Evolutionary conservation across 805 yeast genomes (phyloP), one percentile per base, ranked within the genome.

Genomic region (Ogataea populi-albae): DNA sequence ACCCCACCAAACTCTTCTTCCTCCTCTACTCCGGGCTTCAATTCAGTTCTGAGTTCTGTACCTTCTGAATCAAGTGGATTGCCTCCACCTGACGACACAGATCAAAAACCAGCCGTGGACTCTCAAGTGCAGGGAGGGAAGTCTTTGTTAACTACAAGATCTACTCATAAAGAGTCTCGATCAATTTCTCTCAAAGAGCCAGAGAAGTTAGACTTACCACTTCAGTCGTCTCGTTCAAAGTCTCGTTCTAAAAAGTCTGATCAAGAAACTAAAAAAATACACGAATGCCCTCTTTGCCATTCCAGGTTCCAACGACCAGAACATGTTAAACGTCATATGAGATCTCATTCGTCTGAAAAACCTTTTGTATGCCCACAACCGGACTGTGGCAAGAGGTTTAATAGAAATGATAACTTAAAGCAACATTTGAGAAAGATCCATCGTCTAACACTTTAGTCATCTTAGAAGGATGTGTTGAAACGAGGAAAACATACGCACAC

Each of bases 281-380:
- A 80, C 55, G 68, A 68, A 45, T 80, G 87, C 59, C 84, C 84
- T 2, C 54, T 78, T 26, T 79, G 86, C 52, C 75, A 72, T 31
- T 68, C 77, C 25, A 59, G 72, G 33, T 79, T 79, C 64, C 86
- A 79, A 54, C 59, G 84, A 45, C 83, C 87, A 3, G 87, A 80
- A 49, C 87, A 80, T 55, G 87, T 80, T 19, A 80, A 76, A 54
- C 56, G 86, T 43, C 79, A 76, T 49, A 65, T 76, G 71, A 68
- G 77, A 51, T 66, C 75, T 27, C 81, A 76, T 54, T 69, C 77
- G 4, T 61, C 72, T 8, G 81, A 75, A 44, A 75, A 75, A 48
- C 81, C 81, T 6, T 76, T 65, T 46, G 68, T 64, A 39, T 76
- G 81, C 52, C 70, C 73, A 33, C 69, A 69, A 45, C 63, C 63